A percentile compares a stretch with the other conserved stretches of the same genome.
These are phyloP conservation scores for Trichoderma atrobrunneum DNA, from an alignment of 2,329 filamentous ascomycete species.

Conservation along the genomic window DNA sequence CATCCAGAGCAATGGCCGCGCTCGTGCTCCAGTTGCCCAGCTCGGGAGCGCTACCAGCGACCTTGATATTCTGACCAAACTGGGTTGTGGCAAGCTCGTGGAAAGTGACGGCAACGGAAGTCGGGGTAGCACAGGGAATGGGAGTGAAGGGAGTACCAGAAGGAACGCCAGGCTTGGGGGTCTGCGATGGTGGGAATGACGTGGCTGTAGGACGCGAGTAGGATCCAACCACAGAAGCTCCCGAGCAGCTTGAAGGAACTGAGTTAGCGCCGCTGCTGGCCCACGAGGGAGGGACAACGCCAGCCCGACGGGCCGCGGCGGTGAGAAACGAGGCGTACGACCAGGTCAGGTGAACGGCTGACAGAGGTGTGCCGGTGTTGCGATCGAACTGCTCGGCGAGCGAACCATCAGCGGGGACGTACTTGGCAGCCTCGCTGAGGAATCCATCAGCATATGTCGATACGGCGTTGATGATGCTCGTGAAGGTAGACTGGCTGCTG, in stretches of 20 bases:
- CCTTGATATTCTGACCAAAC: constrained; percentile 62
- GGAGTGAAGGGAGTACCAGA: constrained; percentile 32
- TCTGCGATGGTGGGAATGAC: constrained; percentile 50
- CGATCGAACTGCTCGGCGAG: constrained; percentile 66
- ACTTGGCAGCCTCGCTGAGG: constrained; percentile 59
- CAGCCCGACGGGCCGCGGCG: constrained; percentile 54
- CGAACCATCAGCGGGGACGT: constrained; percentile 60
- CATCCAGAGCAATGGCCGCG: constrained; percentile 55
- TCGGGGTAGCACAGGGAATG: constrained; percentile 38
- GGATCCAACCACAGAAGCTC: constrained; percentile 45
- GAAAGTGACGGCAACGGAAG: constrained; percentile 61
- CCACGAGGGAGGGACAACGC: constrained; percentile 57
- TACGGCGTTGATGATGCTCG: constrained; percentile 55
- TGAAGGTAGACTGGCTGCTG: constrained; percentile 46
- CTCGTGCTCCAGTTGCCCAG: constrained; percentile 62
- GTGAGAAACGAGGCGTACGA: constrained; percentile 70
- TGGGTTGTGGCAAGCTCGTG: constrained; percentile 54
- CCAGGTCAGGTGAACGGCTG: constrained; percentile 68
- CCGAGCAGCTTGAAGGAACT: constrained; percentile 49
- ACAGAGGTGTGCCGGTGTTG: constrained; percentile 52
- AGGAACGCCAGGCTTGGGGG: constrained; percentile 36
- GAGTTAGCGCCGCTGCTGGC: constrained; percentile 43
- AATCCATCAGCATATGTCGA: constrained; percentile 60
- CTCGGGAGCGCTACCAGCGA: constrained; percentile 56
- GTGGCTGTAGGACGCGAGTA: constrained; percentile 50